phyloP scores from a whole-genome alignment of 768 basidiomycete species.

The Phaeotremella skinneri region DNA sequence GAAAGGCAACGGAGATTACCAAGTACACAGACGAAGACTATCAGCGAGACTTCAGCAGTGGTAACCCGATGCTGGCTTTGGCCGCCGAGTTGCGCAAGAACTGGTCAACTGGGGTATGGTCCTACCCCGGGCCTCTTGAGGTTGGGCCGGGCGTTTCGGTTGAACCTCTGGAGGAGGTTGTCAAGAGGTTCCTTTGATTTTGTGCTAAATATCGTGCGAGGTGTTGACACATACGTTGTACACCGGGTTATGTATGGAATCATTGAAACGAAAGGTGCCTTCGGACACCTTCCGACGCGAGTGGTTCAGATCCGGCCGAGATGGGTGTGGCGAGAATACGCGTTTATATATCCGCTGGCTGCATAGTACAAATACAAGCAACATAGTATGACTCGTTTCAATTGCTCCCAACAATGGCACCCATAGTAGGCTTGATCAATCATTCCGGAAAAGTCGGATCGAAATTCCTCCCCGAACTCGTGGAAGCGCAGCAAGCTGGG shows the following conservation, averaged over 20 bases:
- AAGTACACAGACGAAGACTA: conserved; percentile 6
- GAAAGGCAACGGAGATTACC: conserved; percentile 7
- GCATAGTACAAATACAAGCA: too few species aligned
- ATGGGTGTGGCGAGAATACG: too few species aligned
- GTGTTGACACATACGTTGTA: not conserved
- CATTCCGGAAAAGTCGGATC: not conserved
- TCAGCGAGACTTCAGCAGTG: not conserved
- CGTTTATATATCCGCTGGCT: too few species aligned
- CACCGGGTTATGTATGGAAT: too few species aligned
- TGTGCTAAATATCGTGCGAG: not conserved
- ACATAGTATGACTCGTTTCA: too few species aligned
- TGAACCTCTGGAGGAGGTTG: not conserved
- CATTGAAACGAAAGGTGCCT: too few species aligned
- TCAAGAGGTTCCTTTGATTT: not conserved
- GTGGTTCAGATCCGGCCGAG: too few species aligned
- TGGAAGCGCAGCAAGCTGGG: not conserved
- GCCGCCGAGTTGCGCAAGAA: not conserved
- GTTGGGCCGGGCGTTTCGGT: not conserved
- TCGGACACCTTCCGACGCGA: too few species aligned
- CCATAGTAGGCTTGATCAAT: not conserved
- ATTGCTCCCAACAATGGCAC: not conserved
- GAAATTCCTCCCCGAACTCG: not conserved
- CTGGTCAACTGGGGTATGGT: not conserved
- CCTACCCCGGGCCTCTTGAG: not conserved
- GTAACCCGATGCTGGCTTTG: not conserved